phyloP scores from a whole-genome alignment of 495 filamentous ascomycete species.

The Bathelium albidoporum region DNA sequence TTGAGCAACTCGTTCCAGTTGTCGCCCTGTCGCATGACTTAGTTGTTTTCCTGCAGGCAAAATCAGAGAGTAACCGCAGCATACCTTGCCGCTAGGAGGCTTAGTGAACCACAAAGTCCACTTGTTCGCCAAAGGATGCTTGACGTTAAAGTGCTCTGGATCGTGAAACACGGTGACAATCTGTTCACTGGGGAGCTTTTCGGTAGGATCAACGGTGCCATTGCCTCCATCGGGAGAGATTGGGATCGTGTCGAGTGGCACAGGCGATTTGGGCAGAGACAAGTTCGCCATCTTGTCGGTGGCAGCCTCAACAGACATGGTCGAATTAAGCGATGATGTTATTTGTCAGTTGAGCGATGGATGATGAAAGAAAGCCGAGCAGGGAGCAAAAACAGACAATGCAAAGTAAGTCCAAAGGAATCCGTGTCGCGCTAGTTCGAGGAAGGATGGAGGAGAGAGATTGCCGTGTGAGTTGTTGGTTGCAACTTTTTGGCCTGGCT shows the following conservation, averaged over 20 bases:
- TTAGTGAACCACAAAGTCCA: slow-evolving; percentile 99
- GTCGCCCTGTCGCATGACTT: slow-evolving; percentile 53
- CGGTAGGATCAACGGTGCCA: slow-evolving; percentile 27
- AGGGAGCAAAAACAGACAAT: not conserved
- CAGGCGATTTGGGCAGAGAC: slow-evolving; percentile 19
- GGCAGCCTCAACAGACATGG: not conserved
- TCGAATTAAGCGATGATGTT: not conserved
- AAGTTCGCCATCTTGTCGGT: not conserved
- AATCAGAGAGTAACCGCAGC: slow-evolving; percentile 12
- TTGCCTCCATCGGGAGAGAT: slow-evolving; percentile 55
- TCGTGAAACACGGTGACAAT: slow-evolving; percentile 90
- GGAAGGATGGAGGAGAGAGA: not conserved
- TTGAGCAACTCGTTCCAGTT: slow-evolving; percentile 98
- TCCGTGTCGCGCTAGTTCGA: not conserved
- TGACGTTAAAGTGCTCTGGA: slow-evolving; percentile 96
- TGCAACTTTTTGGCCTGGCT: not conserved
- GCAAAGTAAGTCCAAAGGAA: not conserved
- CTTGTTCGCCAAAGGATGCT: slow-evolving; percentile 88
- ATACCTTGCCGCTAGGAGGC: slow-evolving; percentile 89
- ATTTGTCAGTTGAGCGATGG: not conserved
- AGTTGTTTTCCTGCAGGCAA: not conserved
- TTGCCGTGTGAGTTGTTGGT: not conserved
- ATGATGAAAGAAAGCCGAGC: not conserved
- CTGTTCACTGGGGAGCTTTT: slow-evolving; percentile 41
- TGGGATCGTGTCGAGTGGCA: slow-evolving; percentile 55